A percentile compares a stretch with the other conserved stretches of the same genome.
These are phyloP conservation scores for Penicillium expansum DNA, from an alignment of 2,329 filamentous ascomycete species.

Conservation along the genomic window DNA sequence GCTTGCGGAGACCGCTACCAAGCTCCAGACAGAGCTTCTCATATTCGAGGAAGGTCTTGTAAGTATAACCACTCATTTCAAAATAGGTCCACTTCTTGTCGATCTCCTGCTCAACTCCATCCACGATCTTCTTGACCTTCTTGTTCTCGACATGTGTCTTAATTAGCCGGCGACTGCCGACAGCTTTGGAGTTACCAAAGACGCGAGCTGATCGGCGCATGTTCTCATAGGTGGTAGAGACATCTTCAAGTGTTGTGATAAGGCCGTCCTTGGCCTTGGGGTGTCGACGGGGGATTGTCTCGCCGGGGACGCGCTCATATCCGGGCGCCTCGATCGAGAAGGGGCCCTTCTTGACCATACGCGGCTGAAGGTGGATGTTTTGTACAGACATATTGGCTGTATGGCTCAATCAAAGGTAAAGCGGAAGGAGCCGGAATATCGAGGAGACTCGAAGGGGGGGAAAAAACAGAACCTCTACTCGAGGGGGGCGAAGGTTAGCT, in stretches of 20 bases:
- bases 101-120: constrained; percentile 73
- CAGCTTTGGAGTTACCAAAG: constrained; percentile 62
- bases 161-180: constrained; percentile 71
- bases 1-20: constrained; percentile 69
- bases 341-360: constrained; percentile 66
- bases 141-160: constrained; percentile 79
- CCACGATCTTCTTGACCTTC: constrained; percentile 83
- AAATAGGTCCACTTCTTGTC: constrained; percentile 92
- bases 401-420: constrained; percentile 10
- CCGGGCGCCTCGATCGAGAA: constrained; percentile 72
- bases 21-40: constrained; percentile 66
- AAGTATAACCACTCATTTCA: constrained; percentile 75
- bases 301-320: constrained; percentile 67
- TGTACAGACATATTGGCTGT: constrained; percentile 33
- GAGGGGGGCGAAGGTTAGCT: constrained; percentile 7
- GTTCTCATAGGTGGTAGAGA: constrained; percentile 77
- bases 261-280: constrained; percentile 68
- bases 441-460: constrained; percentile 3
- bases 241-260: constrained; percentile 63
- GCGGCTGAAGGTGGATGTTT: constrained; percentile 38
- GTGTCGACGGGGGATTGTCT: constrained; percentile 80
- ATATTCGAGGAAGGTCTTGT: constrained; percentile 76
- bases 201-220: constrained; percentile 65
- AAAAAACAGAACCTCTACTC: constrained; percentile 15
- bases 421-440: background rate